phyloP scores from a whole-genome alignment of 768 basidiomycete genomes.

The Jaapia argillacea region DNA sequence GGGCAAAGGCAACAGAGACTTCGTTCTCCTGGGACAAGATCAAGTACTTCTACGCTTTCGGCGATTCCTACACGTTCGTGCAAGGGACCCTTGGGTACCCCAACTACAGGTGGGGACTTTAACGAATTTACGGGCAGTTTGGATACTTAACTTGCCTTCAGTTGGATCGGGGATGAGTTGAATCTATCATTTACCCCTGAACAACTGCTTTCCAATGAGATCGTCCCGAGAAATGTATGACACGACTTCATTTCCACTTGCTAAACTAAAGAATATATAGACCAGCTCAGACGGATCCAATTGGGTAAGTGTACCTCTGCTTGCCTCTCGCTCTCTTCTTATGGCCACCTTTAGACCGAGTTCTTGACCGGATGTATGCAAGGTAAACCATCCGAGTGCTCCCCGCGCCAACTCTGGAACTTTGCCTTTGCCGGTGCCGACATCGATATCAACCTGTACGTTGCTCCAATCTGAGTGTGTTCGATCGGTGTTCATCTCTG shows the following conservation, averaged over 20 bases:
- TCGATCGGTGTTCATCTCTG: not conserved
- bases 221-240: constrained; percentile 33
- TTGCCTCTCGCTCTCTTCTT: not conserved
- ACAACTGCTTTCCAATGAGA: constrained; percentile 31
- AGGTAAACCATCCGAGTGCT: constrained; percentile 32
- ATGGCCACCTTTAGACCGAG: constrained; percentile 30
- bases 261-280: constrained; percentile 15
- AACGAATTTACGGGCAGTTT: not conserved
- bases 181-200: constrained; percentile 30
- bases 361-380: constrained; percentile 41
- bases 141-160: constrained; percentile 10
- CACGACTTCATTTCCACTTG: not conserved
- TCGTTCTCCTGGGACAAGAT: constrained; percentile 34
- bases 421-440: constrained; percentile 47
- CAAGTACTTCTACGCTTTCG: constrained; percentile 41
- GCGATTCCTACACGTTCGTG: constrained; percentile 48
- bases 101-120: constrained; percentile 34
- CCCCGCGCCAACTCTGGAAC: constrained; percentile 37
- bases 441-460: constrained; percentile 29
- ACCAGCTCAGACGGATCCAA: constrained; percentile 46
- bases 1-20: too few species aligned
- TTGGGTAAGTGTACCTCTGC: constrained; percentile 26
- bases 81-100: constrained; percentile 35
- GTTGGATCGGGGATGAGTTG: constrained; percentile 40
- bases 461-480: not conserved